Evolutionary conservation across 2,329 filamentous ascomycete species (phyloP).

Genomic region (Neonectria sp.): DNA sequence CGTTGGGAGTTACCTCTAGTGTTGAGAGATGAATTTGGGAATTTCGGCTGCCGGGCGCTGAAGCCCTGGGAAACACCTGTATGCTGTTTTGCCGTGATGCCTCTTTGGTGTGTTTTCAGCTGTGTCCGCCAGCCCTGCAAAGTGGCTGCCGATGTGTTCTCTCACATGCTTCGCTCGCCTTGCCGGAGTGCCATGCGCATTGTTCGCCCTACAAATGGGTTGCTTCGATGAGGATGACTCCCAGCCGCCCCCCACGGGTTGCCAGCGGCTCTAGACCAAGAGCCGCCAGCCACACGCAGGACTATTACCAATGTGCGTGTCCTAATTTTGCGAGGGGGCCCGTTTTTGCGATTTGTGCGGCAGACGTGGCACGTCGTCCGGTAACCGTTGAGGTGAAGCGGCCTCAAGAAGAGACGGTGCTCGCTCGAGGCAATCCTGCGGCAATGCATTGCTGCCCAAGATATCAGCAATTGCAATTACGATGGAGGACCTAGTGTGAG

Average conservation of each 20-base stretch:
- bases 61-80: conserved; percentile 23
- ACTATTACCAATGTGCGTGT: not conserved
- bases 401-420: conserved; percentile 9
- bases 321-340: not conserved
- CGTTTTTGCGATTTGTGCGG: conserved; percentile 9
- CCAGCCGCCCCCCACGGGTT: not conserved
- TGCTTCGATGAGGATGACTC: not conserved
- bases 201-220: conserved; percentile 19
- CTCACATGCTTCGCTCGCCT: not conserved
- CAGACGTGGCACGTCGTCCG: conserved; percentile 22
- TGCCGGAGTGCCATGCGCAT: not conserved
- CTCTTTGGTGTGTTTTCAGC: not conserved
- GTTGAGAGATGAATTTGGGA: conserved; percentile 29
- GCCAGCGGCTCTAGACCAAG: not conserved
- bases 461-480: not conserved
- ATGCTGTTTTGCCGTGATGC: not conserved
- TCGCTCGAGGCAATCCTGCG: conserved; percentile 4
- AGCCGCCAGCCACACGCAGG: not conserved
- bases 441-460: conserved; percentile 27
- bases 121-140: not conserved
- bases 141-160: not conserved
- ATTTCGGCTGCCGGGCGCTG: conserved; percentile 27
- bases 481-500: not conserved
- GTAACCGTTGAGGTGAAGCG: conserved; percentile 17
- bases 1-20: conserved; percentile 30